Evolutionary conservation across 306 rosid genomes (phyloP).

Genomic region (Parietaria judaica): DNA sequence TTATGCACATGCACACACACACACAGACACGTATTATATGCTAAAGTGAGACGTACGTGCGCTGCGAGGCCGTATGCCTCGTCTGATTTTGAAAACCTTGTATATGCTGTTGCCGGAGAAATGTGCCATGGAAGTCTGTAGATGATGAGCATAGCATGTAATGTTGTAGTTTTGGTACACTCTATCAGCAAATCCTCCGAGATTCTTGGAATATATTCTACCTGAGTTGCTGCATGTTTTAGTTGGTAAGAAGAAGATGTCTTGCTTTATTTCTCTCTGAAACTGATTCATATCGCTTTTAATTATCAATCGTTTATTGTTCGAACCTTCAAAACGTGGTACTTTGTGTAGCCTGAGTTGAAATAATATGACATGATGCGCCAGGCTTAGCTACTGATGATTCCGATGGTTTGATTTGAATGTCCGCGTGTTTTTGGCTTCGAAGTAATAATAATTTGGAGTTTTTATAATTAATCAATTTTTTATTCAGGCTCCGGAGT

Average conservation of each 20-base stretch:
- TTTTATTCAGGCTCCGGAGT: constrained; percentile 76
- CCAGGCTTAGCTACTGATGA: constrained; percentile 39
- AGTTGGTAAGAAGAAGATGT: constrained; percentile 82
- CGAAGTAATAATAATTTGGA: constrained; percentile 20
- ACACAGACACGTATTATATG: too few species aligned
- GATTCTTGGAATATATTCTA: constrained; percentile 87
- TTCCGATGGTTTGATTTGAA: constrained; percentile 62
- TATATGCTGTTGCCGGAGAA: constrained; percentile 33
- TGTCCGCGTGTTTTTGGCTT: constrained; percentile 22
- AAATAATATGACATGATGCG: constrained; percentile 46
- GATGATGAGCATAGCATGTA: constrained; percentile 52
- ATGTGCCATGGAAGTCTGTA: constrained; percentile 71
- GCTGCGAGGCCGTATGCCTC: constrained; percentile 26
- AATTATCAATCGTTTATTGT: constrained; percentile 15
- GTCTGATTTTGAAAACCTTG: constrained; percentile 38
- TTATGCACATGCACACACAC: too few species aligned
- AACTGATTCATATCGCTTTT: constrained; percentile 32
- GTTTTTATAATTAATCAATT: constrained; percentile 8
- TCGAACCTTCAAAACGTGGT: constrained; percentile 24
- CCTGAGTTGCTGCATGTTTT: constrained; percentile 96
- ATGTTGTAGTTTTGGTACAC: constrained; percentile 63
- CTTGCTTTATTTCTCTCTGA: constrained; percentile 40
- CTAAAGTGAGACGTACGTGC: too few species aligned
- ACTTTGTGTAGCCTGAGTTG: constrained; percentile 36
- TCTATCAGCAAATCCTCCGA: constrained; percentile 85